These are phyloP conservation scores for Ogataea zsoltii DNA, from an alignment of 805 yeast species.

Conservation along the genomic window DNA sequence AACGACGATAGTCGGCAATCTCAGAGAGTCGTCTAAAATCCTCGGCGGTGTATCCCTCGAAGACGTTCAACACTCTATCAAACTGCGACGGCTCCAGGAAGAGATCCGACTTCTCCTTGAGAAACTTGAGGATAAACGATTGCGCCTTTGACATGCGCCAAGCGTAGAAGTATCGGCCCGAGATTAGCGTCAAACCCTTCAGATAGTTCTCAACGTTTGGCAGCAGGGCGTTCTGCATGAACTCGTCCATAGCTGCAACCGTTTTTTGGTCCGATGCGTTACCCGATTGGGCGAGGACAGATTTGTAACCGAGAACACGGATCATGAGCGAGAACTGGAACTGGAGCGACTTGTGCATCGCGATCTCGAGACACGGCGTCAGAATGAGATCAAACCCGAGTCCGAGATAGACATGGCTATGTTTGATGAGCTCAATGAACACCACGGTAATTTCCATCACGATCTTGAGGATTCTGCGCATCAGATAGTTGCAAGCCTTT, in stretches of 20 bases:
- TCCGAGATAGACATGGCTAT: slow-evolving; percentile 31
- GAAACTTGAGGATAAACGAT: slow-evolving; percentile 38
- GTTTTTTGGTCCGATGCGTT: slow-evolving; percentile 6
- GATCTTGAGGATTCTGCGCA: slow-evolving; percentile 35
- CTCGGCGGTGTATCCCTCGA: slow-evolving; percentile 17
- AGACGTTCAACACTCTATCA: slow-evolving; percentile 13
- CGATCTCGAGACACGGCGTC: slow-evolving; percentile 38
- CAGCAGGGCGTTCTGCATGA: slow-evolving; percentile 22
- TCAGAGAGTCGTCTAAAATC: slow-evolving; percentile 18
- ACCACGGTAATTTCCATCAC: slow-evolving; percentile 38
- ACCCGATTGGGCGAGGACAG: slow-evolving; percentile 13
- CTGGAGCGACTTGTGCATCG: slow-evolving; percentile 41
- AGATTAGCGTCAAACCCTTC: slow-evolving; percentile 44
- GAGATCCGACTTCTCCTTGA: slow-evolving; percentile 23
- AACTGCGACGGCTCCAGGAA: not conserved
- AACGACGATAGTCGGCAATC: slow-evolving; percentile 1
- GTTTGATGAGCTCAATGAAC: slow-evolving; percentile 38
- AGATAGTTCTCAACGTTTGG: slow-evolving; percentile 44
- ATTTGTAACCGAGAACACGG: slow-evolving; percentile 33
- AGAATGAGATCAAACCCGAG: slow-evolving; percentile 40
- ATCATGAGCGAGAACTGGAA: slow-evolving; percentile 28
- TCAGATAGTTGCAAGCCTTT: slow-evolving; percentile 39
- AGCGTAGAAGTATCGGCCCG: slow-evolving; percentile 63
- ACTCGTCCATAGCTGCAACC: slow-evolving; percentile 13
- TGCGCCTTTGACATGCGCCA: slow-evolving; percentile 67